These are phyloP conservation scores for Miscanthus lutarioriparius DNA, from an alignment of 176 grass and related monocot genomes.

Conservation along the genomic window DNA sequence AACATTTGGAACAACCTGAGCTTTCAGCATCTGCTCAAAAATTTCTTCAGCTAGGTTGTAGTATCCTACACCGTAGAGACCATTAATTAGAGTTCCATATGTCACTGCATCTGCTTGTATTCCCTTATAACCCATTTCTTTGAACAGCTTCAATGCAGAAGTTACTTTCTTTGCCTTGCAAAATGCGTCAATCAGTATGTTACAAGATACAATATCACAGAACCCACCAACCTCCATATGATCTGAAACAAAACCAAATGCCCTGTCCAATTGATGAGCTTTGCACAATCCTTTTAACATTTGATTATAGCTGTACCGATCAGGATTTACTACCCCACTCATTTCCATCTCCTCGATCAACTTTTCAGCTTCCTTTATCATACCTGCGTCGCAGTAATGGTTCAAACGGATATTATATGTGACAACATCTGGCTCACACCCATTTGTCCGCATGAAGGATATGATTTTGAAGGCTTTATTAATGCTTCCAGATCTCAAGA, in stretches of 20 bases:
- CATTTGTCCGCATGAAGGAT: constrained; percentile 54
- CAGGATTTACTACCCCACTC: constrained; percentile 61
- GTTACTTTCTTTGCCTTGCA: constrained; percentile 61
- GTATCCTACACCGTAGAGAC: constrained; percentile 55
- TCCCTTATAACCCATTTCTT: constrained; percentile 74
- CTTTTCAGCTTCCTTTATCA: constrained; percentile 47
- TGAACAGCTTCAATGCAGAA: constrained; percentile 61
- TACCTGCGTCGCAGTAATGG: constrained; percentile 45
- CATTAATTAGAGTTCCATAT: constrained; percentile 73
- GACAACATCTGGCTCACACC: constrained; percentile 56
- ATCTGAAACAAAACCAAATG: constrained; percentile 61
- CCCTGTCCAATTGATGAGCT: constrained; percentile 60
- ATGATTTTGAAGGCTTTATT: constrained; percentile 58
- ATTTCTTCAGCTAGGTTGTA: constrained; percentile 57
- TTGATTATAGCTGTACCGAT: constrained; percentile 67
- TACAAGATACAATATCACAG: constrained; percentile 71
- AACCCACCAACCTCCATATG: constrained; percentile 72
- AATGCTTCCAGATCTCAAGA: constrained; percentile 53
- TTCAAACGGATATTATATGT: constrained; percentile 59
- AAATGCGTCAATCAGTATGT: constrained; percentile 78
- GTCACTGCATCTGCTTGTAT: constrained; percentile 67
- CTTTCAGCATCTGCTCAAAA: constrained; percentile 66
- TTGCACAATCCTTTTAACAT: constrained; percentile 78
- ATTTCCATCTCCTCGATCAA: constrained; percentile 55
- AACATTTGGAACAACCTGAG: constrained; percentile 53